Evolutionary conservation across 83 land plant genomes (phyloP).

Genomic region (Diphasiastrum complanatum): DNA sequence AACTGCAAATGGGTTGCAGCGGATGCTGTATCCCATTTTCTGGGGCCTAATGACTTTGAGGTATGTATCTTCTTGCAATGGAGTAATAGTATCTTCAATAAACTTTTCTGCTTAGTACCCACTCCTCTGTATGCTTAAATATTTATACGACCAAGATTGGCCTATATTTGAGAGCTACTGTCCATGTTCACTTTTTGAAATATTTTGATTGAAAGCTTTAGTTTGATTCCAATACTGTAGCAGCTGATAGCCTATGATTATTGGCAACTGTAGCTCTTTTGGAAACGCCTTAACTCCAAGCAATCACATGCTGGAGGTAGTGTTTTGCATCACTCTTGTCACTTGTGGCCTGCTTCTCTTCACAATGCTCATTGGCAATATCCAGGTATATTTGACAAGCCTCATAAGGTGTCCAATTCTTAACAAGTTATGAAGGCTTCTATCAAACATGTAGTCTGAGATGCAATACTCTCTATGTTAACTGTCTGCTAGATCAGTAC

Average conservation of each 20-base stretch:
- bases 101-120: neutral
- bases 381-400: slow-evolving; percentile 8
- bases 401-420: too few relatives aligned
- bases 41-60: slow-evolving; percentile 18
- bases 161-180: too few relatives aligned
- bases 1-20: slow-evolving; percentile 5
- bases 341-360: slow-evolving; percentile 20
- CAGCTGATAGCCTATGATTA: too few relatives aligned
- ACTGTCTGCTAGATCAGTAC: too few relatives aligned
- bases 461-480: too few relatives aligned
- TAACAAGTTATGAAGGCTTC: too few relatives aligned
- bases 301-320: slow-evolving; percentile 8
- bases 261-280: slow-evolving; percentile 16
- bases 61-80: neutral
- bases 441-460: too few relatives aligned
- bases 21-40: slow-evolving; percentile 11
- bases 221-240: too few relatives aligned
- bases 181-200: too few relatives aligned
- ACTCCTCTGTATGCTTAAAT: neutral
- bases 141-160: too few relatives aligned
- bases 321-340: slow-evolving; percentile 14
- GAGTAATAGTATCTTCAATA: too few relatives aligned
- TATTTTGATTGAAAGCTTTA: too few relatives aligned
- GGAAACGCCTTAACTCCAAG: slow-evolving; percentile 22
- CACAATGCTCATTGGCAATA: slow-evolving; percentile 22